Evolutionary conservation across 2,329 filamentous ascomycete species (phyloP), one percentile per base, ranked within the genome.

Genomic region (Neofusicoccum kwambonambiense): DNA sequence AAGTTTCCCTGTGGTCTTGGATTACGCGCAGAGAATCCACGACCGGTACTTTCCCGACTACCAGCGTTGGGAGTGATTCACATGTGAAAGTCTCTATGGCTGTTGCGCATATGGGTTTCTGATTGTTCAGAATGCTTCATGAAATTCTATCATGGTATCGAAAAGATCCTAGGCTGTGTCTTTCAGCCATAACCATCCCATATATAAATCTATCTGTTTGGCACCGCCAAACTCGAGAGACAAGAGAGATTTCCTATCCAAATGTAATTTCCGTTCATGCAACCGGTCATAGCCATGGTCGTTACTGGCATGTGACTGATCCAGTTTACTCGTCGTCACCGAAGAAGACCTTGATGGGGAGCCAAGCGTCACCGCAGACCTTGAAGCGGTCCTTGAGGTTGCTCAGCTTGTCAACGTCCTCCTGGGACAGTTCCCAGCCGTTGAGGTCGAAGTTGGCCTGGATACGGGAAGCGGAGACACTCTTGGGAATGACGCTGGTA

Each of bases 401-500:
- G 72, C 87, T 87, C 57, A 96, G 82, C 77, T 85, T 81, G 70
- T 84, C 82, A 58, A 94, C 77, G 81, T 96, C 92, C 52, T 91
- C 90, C 3, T 85, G 84, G 3, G 85, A 89, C 77, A 96, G 79
- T 66, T 86, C 82, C 87, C 88, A 94, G 62, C 89, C 90, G 76
- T 93, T 86, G 27, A 82, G 82, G 76, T 90, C 86, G 70, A 88
- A 91, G 83, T 96, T 96, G 68, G 81, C 86, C 78, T 90, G 83
- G 72, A 96, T 93, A 47, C 92, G 86, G 62, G 82, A 82, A 69
- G 87, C 85, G 69, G 86, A 93, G 65, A 93, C 90, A 61, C 86
- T 90, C 85, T 96, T 96, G 72, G 92, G 92, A 72, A 96, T 92
- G 61, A 96, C 91, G 69, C 87, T 90, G 82, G 89, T 92, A 66